phyloP scores from a whole-genome alignment of 2,329 filamentous ascomycete species.

The Ceratocystis colombiana region DNA sequence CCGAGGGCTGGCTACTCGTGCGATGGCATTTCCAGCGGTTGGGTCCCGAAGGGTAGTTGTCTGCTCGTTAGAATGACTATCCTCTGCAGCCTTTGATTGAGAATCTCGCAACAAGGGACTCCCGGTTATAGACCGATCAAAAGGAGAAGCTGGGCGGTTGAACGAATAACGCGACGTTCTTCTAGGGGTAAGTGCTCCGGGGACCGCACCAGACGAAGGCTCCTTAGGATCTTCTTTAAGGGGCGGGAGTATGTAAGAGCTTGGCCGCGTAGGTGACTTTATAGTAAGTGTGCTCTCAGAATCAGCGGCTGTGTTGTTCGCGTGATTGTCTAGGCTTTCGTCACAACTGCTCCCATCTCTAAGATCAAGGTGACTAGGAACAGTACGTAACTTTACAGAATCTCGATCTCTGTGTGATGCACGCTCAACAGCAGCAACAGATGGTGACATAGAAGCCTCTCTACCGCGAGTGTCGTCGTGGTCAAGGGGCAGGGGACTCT shows the following conservation, averaged over 20 bases:
- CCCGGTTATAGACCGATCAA: conserved; percentile 9
- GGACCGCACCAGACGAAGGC: neutral
- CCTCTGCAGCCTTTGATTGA: conserved; percentile 32
- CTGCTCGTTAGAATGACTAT: conserved; percentile 42
- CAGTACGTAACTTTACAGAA: conserved; percentile 17
- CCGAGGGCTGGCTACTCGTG: conserved; percentile 26
- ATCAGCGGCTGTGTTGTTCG: neutral
- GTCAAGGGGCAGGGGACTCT: conserved; percentile 18
- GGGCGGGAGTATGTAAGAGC: neutral
- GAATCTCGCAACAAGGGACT: conserved; percentile 19
- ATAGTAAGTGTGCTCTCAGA: neutral
- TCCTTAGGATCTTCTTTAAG: conserved; percentile 11
- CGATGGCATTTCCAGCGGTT: conserved; percentile 25
- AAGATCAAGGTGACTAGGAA: conserved; percentile 19
- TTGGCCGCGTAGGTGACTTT: neutral
- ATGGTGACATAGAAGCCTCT: conserved; percentile 19
- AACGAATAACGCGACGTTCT: conserved; percentile 1
- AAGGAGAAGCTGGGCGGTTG: conserved; percentile 8
- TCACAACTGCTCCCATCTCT: conserved; percentile 12
- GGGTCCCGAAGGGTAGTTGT: conserved; percentile 32
- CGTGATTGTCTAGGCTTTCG: conserved; percentile 8
- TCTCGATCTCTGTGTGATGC: conserved; percentile 10
- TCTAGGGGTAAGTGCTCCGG: conserved; percentile 6
- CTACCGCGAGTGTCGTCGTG: conserved; percentile 19
- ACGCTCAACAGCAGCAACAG: conserved; percentile 3